Evolutionary conservation across 2,329 filamentous ascomycete species (phyloP).

Genomic region (Aspergillus udagawae): DNA sequence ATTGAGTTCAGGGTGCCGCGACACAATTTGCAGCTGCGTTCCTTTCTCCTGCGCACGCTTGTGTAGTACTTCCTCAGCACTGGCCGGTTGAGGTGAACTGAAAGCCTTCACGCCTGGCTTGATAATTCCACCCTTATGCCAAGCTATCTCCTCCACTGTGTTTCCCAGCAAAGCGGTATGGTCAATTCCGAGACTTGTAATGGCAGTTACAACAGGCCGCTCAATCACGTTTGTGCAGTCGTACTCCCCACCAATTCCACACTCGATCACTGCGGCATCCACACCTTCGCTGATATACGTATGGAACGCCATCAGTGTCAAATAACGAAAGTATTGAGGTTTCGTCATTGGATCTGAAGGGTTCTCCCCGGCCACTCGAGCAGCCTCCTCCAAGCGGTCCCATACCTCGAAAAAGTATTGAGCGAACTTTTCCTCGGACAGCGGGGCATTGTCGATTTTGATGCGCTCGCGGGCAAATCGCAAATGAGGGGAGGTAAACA

Average conservation of each 20-base stretch:
- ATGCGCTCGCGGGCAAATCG: constrained; percentile 82
- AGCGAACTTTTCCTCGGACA: constrained; percentile 66
- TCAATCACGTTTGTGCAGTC: constrained; percentile 85
- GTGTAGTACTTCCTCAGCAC: constrained; percentile 54
- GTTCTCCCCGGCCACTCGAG: constrained; percentile 48
- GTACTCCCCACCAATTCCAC: constrained; percentile 89
- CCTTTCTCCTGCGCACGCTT: constrained; percentile 51
- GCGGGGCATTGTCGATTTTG: constrained; percentile 67
- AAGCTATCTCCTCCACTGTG: constrained; percentile 77
- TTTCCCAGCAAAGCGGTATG: constrained; percentile 76
- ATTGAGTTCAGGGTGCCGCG: constrained; percentile 44
- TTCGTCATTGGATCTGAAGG: constrained; percentile 58
- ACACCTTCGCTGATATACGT: constrained; percentile 74
- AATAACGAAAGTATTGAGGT: constrained; percentile 86
- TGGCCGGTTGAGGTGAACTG: constrained; percentile 55
- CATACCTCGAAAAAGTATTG: constrained; percentile 80
- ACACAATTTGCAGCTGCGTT: constrained; percentile 47
- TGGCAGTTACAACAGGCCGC: constrained; percentile 65
- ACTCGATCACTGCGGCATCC: constrained; percentile 78
- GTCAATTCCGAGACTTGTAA: constrained; percentile 80
- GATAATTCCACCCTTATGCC: constrained; percentile 89
- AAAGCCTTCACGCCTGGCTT: constrained; percentile 64
- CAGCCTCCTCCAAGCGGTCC: constrained; percentile 60
- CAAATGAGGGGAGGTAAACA: constrained; percentile 83
- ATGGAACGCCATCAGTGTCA: constrained; percentile 86